A percentile compares a stretch with the other conserved stretches of the same genome.
These are phyloP conservation scores for Arbutus unedo DNA, from an alignment of 148 eudicot species.

Conservation along the genomic window DNA sequence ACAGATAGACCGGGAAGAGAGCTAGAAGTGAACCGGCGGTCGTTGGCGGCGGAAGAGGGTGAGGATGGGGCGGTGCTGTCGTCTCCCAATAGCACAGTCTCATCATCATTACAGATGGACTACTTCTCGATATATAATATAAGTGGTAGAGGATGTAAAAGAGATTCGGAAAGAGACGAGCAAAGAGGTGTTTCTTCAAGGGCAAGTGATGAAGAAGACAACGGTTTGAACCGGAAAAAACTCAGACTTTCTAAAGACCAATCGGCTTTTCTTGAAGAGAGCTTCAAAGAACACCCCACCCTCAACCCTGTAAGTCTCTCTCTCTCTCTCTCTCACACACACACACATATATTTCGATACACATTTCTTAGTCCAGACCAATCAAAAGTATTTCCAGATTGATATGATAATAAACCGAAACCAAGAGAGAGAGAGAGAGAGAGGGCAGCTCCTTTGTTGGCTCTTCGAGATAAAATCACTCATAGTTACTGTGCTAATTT, in stretches of 20 bases:
- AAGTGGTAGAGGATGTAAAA: conserved; percentile 18
- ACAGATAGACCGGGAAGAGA: conserved; percentile 32
- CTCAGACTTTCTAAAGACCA: conserved; percentile 77
- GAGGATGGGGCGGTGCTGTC: conserved; percentile 45
- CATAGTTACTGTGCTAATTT: no score
- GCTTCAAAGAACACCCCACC: conserved; percentile 76
- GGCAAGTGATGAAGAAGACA: conserved; percentile 59
- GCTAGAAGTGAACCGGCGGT: conserved; percentile 24
- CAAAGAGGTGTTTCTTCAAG: conserved; percentile 35
- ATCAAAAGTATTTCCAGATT: no score
- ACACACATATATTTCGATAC: no score
- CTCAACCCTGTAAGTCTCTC: conserved; percentile 86
- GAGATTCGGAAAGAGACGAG: conserved; percentile 30
- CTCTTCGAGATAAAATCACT: no score
- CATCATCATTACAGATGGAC: conserved; percentile 67
- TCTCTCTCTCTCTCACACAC: no score
- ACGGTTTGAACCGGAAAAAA: conserved; percentile 53
- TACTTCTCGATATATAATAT: conserved; percentile 30
- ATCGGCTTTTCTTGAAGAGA: conserved; percentile 86
- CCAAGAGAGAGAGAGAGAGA: no score
- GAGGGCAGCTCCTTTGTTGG: no score
- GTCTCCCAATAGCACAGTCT: conserved; percentile 57
- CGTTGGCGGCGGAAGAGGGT: conserved; percentile 19
- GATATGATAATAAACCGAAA: no score
- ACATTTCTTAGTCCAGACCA: no score